Evolutionary conservation across 2,329 filamentous ascomycete genomes (phyloP).

Genomic region (Graphiopsis chlorocephala): DNA sequence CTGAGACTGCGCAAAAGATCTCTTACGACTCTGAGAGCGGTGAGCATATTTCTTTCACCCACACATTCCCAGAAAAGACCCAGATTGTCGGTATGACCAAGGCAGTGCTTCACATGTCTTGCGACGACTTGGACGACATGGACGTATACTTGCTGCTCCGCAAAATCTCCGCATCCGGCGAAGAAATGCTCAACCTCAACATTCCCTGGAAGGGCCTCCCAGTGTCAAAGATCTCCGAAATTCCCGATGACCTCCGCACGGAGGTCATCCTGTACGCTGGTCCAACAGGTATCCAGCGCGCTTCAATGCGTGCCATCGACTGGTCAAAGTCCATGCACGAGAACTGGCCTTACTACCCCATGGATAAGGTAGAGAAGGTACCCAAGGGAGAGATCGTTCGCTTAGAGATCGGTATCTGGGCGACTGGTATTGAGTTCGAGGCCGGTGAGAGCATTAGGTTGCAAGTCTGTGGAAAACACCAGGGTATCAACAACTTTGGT

Average conservation of each 20-base stretch:
- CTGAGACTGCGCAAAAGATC: background rate
- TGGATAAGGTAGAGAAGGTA: constrained; percentile 11
- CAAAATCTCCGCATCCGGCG: constrained; percentile 17
- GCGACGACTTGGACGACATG: constrained; percentile 20
- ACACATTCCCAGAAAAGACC: constrained; percentile 40
- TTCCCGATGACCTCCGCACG: background rate
- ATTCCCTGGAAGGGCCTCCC: constrained; percentile 17
- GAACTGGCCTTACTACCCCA: constrained; percentile 10
- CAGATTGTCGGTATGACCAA: constrained; percentile 47
- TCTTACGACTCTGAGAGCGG: constrained; percentile 19
- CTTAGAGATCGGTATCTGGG: constrained; percentile 50
- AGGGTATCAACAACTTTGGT: constrained; percentile 5
- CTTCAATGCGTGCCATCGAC: constrained; percentile 9
- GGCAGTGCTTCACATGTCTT: constrained; percentile 43
- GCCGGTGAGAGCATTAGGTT: constrained; percentile 28
- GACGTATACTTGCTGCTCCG: constrained; percentile 20
- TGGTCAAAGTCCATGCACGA: constrained; percentile 1
- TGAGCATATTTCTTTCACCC: constrained; percentile 32
- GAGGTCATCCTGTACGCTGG: constrained; percentile 10
- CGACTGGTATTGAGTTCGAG: constrained; percentile 46
- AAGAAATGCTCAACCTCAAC: constrained; percentile 17
- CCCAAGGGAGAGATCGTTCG: constrained; percentile 40
- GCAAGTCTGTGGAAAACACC: background rate
- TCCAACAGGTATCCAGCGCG: constrained; percentile 9
- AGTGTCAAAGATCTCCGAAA: constrained; percentile 42